Conservation (phyloP, 2,329 filamentous ascomycete species). For the Amesomyces nigricolor region DNA sequence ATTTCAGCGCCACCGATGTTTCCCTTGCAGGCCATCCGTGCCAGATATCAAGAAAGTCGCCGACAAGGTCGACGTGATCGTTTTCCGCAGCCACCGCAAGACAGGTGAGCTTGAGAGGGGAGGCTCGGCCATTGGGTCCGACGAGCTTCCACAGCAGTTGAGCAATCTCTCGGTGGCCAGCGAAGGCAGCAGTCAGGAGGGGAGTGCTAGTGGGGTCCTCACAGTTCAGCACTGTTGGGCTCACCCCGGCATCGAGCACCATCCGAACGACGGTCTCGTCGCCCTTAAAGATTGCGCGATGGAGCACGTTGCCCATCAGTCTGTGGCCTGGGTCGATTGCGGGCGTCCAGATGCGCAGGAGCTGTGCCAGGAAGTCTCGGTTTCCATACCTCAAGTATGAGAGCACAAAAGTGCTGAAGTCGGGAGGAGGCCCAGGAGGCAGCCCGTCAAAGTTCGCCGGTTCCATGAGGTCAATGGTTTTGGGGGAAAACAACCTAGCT, state of each 20-base stretch:
- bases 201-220: not conserved
- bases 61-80: conserved; percentile 11
- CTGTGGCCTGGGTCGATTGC: not conserved
- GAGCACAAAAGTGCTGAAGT: not conserved
- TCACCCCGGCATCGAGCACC: conserved; percentile 7
- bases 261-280: conserved; percentile 5
- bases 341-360: conserved; percentile 1
- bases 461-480: not conserved
- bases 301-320: not conserved
- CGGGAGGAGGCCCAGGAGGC: not conserved
- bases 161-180: not conserved
- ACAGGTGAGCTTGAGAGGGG: not conserved
- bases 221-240: not conserved
- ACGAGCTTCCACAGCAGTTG: conserved; percentile 8
- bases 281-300: not conserved
- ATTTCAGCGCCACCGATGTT: conserved; percentile 1
- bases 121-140: not conserved
- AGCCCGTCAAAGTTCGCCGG: not conserved
- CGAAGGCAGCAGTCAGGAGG: not conserved
- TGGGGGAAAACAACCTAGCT: no score
- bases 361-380: not conserved
- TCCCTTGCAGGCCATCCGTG: conserved; percentile 11
- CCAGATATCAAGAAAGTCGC: conserved; percentile 13
- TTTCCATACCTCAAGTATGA: not conserved
- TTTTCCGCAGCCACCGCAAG: conserved; percentile 7